Conservation (phyloP, 2,329 filamentous ascomycete species). For the Microcyclosporella mali region DNA sequence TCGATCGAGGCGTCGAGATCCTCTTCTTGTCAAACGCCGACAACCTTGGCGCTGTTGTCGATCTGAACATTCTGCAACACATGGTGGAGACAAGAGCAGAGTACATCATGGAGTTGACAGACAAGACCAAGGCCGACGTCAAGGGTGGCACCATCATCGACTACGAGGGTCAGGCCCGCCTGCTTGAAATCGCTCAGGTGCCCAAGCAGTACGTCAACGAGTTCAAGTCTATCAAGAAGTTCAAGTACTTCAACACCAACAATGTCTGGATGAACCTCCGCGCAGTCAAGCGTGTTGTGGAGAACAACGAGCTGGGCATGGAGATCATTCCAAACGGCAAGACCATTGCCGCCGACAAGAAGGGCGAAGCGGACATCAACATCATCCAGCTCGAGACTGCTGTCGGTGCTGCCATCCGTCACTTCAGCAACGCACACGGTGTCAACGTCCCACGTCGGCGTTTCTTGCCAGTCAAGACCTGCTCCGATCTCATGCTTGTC, state of each 20-base stretch:
- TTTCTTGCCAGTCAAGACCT: constrained; percentile 99
- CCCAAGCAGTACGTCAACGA: constrained; percentile 99
- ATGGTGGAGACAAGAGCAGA: constrained; percentile 96
- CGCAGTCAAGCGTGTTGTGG: constrained; percentile 96
- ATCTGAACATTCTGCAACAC: constrained; percentile 96
- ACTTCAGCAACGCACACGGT: constrained; percentile 97
- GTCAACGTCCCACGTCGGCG: constrained; percentile 96
- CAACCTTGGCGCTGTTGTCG: constrained; percentile 95
- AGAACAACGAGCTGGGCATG: constrained; percentile 97
- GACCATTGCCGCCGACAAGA: constrained; percentile 97
- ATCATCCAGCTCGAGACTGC: constrained; percentile 98
- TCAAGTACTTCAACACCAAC: constrained; percentile 99
- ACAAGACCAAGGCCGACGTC: constrained; percentile 99
- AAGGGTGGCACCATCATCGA: constrained; percentile 99
- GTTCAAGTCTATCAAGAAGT: constrained; percentile 99
- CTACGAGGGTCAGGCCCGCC: constrained; percentile 92
- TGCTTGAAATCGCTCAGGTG: constrained; percentile 97
- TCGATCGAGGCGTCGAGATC: constrained; percentile 92
- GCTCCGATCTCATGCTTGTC: constrained; percentile 98
- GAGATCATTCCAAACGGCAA: constrained; percentile 99
- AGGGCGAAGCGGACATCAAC: constrained; percentile 96
- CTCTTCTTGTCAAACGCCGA: constrained; percentile 99
- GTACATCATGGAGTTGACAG: constrained; percentile 99
- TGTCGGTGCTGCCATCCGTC: constrained; percentile 94
- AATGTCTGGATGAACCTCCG: constrained; percentile 99